Conservation (phyloP, 495 filamentous ascomycete species). For the Penicillium herquei region DNA sequence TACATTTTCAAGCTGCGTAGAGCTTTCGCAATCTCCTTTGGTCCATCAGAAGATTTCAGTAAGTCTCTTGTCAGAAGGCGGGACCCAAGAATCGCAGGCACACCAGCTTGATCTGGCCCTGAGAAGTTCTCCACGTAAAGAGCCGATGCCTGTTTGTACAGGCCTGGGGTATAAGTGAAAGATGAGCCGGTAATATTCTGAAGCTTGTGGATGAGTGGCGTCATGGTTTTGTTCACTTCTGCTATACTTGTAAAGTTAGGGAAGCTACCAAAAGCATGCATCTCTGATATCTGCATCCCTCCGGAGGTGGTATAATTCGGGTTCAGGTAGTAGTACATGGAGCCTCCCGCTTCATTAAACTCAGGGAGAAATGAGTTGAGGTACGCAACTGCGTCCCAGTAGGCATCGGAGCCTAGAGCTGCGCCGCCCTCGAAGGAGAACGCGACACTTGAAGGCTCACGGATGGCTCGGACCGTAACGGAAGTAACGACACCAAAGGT, state of each 20-base stretch:
- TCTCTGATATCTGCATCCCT: background rate
- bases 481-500: constrained; percentile 54
- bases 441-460: background rate
- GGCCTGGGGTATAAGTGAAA: background rate
- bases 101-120: background rate
- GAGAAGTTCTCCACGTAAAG: background rate
- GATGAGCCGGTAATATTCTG: background rate
- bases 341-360: constrained; percentile 34
- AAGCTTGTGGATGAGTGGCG: background rate
- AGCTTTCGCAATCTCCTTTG: background rate
- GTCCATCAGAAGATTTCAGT: background rate
- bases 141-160: background rate
- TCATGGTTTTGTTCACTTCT: background rate
- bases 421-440: background rate
- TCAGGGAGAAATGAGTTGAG: constrained; percentile 25
- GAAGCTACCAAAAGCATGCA: background rate
- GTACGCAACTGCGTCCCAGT: constrained; percentile 35
- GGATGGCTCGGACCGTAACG: constrained; percentile 24
- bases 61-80: background rate
- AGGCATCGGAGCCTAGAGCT: constrained; percentile 5
- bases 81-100: background rate
- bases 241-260: background rate
- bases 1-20: background rate
- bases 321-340: constrained; percentile 35
- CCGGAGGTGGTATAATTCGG: constrained; percentile 12